Percentiles rank a stretch among this genome's conserved stretches.
Conservation (phyloP, 1,284 basidiomycete genomes). For the Neotropicomus parvogracilis region DNA sequence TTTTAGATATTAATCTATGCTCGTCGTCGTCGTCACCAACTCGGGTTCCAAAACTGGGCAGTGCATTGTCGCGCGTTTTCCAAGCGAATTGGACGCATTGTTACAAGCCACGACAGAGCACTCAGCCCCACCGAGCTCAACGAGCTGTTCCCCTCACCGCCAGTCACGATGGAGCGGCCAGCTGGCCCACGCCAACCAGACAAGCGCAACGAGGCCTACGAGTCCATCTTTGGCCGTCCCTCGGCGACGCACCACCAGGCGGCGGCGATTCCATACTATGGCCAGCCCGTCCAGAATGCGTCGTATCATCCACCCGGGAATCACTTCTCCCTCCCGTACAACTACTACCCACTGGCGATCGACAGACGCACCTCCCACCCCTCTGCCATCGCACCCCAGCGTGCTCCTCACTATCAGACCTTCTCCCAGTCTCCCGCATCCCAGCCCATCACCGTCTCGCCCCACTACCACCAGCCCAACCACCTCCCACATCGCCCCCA, state of each 20-base stretch:
- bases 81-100: constrained; percentile 8
- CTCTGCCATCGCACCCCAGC: constrained; percentile 25
- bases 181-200: constrained; percentile 68
- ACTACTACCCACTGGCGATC: constrained; percentile 24
- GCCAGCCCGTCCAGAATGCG: constrained; percentile 17
- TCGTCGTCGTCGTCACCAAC: constrained; percentile 12
- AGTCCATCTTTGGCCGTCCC: constrained; percentile 78
- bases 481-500: constrained; percentile 29
- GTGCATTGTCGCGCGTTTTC: constrained; percentile 17
- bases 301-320: constrained; percentile 21
- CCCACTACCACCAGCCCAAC: constrained; percentile 24
- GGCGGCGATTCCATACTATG: constrained; percentile 23
- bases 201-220: constrained; percentile 74
- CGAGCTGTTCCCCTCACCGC: too few relatives aligned
- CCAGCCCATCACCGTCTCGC: constrained; percentile 24
- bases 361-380: constrained; percentile 34
- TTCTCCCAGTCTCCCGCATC: constrained; percentile 29
- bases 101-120: constrained; percentile 5
- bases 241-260: constrained; percentile 53
- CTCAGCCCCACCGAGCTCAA: constrained; percentile 6
- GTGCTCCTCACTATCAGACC: constrained; percentile 30
- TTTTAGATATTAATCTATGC: background rate
- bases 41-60: constrained; percentile 26
- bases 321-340: constrained; percentile 27
- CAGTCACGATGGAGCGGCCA: constrained; percentile 57